Evolutionary conservation across 2,329 filamentous ascomycete genomes (phyloP), one percentile per base, ranked within the genome.

Genomic region (Trichoderma semiorbis): DNA sequence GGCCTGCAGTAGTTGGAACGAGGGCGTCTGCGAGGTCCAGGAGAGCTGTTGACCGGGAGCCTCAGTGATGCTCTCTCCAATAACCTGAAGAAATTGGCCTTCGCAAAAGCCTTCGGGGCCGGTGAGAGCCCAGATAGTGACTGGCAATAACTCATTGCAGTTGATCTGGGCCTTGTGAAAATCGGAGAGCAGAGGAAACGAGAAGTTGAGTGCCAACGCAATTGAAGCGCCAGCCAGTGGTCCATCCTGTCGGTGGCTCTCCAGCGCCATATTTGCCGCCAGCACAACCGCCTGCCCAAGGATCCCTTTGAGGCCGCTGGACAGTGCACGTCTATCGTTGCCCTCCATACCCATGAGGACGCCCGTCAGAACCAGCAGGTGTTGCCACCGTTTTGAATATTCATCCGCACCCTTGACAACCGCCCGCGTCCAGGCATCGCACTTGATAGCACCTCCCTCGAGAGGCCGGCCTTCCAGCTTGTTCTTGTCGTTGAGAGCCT

Each of bases 291-390:
- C 93, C 21, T 86, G 85, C 78, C 95, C 92, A 0, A 97, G 84
- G 55, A 89, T 93, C 39, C 84, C 87, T 60, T 91, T 86, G 79
- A 95, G 85, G 65, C 85, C 81, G 36, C 84, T 82, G 6, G 91
- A 88, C n/a, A 94, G 80, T n/a, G 89, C 88, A 72, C 87, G 86
- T 60, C 89, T 83, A 53, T 90, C 87, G 73, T 88, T 85, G 18
- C 87, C 84, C 75, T 92, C 91, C 78, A 95, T 91, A 10, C 93
- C 94, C 78, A 95, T 87, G 72, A 97, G 81, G 26, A 97, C 84
- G 3, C 94, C 95, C 0, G 91, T 90, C 10, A 97, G 87, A 6
- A 95, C 87, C n/a, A 97, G 84, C 34, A 94, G 81, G 80, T 97
- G 94, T 80, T 94, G 91, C 94, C 94, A 97, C 77, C 93, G 85